Conservation (phyloP, 73 alveolate species). For the Paramecium octaurelia region DNA sequence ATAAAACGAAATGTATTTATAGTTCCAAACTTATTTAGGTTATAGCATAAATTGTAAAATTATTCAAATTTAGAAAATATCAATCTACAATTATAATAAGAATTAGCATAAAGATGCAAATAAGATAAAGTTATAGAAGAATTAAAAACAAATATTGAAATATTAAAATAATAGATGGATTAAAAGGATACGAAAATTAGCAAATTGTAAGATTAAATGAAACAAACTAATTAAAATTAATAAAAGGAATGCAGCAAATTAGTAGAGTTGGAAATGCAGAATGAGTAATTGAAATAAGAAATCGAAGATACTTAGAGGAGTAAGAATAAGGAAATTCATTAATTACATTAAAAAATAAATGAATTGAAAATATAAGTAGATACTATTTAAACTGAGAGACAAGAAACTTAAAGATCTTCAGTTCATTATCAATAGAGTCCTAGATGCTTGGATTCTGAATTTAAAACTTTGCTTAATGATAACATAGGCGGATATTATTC, state of each 20-base stretch:
- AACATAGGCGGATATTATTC: not conserved
- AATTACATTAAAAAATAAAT: not conserved
- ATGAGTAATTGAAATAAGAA: not conserved
- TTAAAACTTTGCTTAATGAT: not conserved
- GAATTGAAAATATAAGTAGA: conserved; percentile 3
- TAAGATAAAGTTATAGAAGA: not conserved
- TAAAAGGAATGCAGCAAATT: not conserved
- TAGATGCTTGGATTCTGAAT: not conserved
- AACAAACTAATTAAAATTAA: not conserved
- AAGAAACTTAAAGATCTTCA: not conserved
- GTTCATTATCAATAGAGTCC: not conserved
- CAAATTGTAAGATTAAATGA: not conserved
- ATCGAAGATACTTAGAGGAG: not conserved
- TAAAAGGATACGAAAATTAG: not conserved
- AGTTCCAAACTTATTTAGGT: not conserved
- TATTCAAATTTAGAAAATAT: not conserved
- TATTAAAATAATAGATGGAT: not conserved
- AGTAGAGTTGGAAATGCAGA: not conserved
- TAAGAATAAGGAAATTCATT: not conserved
- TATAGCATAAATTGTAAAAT: not conserved
- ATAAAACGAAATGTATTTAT: not conserved
- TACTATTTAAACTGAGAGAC: not conserved
- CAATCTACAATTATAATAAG: not conserved
- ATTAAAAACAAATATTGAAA: not conserved
- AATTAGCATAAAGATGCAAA: not conserved